phyloP scores from a whole-genome alignment of 2,329 filamentous ascomycete genomes.

The Ceratocystis ficicola region DNA sequence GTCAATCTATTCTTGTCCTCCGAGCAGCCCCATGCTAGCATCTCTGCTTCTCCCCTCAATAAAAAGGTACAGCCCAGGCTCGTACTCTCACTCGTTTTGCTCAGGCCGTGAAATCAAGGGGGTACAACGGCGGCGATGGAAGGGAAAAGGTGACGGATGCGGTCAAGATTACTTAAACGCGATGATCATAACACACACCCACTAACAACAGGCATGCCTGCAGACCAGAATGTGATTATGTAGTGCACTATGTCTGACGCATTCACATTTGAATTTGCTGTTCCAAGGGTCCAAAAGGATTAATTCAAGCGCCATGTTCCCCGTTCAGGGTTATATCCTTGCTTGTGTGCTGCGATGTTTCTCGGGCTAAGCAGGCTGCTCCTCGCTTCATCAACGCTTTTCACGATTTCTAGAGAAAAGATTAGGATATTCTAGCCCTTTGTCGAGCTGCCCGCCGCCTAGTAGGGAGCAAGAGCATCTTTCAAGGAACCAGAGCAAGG shows the following conservation, averaged over 20 bases:
- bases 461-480: not conserved
- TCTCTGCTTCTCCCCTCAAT: no score
- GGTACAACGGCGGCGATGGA: not conserved
- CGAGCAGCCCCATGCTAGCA: no score
- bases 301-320: constrained; percentile 2
- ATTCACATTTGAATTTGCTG: not conserved
- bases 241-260: not conserved
- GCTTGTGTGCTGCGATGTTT: not conserved
- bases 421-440: not conserved
- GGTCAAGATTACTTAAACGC: constrained; percentile 9
- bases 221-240: not conserved
- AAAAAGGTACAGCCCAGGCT: no score
- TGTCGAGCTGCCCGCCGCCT: not conserved
- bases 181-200: not conserved
- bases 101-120: no score
- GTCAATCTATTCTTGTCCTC: no score
- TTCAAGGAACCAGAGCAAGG: not conserved
- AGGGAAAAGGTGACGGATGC: not conserved
- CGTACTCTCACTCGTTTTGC: no score
- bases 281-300: not conserved
- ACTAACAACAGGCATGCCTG: not conserved
- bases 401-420: not conserved
- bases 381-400: not conserved
- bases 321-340: constrained; percentile 1
- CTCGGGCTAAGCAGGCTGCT: not conserved